Evolutionary conservation across 2,329 filamentous ascomycete genomes (phyloP), one percentile per base, ranked within the genome.

Genomic region (Neurospora sp.): DNA sequence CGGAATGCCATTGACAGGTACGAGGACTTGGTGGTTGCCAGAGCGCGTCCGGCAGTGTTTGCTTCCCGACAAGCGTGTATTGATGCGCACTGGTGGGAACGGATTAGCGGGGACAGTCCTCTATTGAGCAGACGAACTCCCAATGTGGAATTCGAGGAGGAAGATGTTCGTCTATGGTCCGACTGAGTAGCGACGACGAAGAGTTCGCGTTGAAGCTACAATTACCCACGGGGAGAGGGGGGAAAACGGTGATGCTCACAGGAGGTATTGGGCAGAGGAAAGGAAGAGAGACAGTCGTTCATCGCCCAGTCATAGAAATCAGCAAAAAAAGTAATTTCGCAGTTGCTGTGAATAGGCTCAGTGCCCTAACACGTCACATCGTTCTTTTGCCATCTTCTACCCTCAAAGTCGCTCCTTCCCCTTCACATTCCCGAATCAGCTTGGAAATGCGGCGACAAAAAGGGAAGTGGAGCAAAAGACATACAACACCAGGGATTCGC

Each of bases 61-160:
- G 81, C 82, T 2, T 86, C 84, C 2, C 79, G 86, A 3, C 81
- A 82, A 72, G 86, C 86, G 0, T 87, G 84, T 71, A 71, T 87
- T 2, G 85, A 88, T 74, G 85, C 86, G 0, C 85, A 88, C 74
- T 79, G 84, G 19, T 87, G 83, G 76, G 71, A 77, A 0, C 78
- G 76, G 1, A 83, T 87, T 19, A 74, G 66, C 38, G 70, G 74
- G 1, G 42, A 72, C 3, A 82, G 80, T 43, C 81, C 81, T 0
- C 68, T 83, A 8, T 72, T 83, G 23, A 81, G 78, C n/a, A 79
- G 77, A 68, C 77, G 84, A 3, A 76, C 75, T 38, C 79, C 79
- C 70, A 75, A 75, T 36, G 43, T 81, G n/a, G 71, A 75, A 19
- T 79, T 77, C 71, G 77, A 78, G 28, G 77, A 79, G 46, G 71